Evolutionary conservation across 1,284 basidiomycete genomes (phyloP).

Genomic region (Cryptococcus sp.): DNA sequence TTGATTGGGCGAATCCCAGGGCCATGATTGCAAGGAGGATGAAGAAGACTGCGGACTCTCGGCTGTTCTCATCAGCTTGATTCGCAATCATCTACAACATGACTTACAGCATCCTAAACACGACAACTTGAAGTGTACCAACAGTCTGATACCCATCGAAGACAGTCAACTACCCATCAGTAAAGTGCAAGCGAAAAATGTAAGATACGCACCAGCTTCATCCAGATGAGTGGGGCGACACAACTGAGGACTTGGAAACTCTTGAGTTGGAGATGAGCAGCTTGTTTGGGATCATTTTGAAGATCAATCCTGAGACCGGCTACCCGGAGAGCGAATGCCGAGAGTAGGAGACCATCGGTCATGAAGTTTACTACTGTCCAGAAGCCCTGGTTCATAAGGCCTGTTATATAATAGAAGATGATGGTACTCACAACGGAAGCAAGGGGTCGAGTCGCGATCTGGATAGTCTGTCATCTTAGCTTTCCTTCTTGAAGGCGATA

Average conservation of each 20-base stretch:
- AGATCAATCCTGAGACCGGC: conserved; percentile 56
- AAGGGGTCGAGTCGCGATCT: conserved; percentile 33
- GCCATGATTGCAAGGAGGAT: conserved; percentile 72
- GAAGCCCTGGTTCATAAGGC: conserved; percentile 54
- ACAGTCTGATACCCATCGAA: conserved; percentile 60
- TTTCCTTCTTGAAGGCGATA: neutral
- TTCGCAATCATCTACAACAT: neutral
- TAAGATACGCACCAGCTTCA: conserved; percentile 65
- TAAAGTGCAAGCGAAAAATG: too few relatives aligned
- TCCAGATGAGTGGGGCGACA: conserved; percentile 82
- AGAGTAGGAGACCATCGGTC: conserved; percentile 65
- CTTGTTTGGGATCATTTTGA: conserved; percentile 32
- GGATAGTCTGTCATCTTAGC: conserved; percentile 24
- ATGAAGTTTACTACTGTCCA: conserved; percentile 70
- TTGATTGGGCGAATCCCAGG: conserved; percentile 67
- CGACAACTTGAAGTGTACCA: conserved; percentile 49
- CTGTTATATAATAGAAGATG: conserved; percentile 50
- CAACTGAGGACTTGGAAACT: conserved; percentile 86
- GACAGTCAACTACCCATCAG: conserved; percentile 28
- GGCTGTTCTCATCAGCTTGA: conserved; percentile 28
- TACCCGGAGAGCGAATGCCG: conserved; percentile 71
- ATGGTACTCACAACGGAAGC: conserved; percentile 30
- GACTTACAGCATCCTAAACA: conserved; percentile 60
- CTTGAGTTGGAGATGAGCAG: conserved; percentile 54
- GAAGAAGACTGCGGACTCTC: conserved; percentile 90